Evolutionary conservation across 352 stramenopile species (phyloP).

Genomic region (Globisporangium paddicum): DNA sequence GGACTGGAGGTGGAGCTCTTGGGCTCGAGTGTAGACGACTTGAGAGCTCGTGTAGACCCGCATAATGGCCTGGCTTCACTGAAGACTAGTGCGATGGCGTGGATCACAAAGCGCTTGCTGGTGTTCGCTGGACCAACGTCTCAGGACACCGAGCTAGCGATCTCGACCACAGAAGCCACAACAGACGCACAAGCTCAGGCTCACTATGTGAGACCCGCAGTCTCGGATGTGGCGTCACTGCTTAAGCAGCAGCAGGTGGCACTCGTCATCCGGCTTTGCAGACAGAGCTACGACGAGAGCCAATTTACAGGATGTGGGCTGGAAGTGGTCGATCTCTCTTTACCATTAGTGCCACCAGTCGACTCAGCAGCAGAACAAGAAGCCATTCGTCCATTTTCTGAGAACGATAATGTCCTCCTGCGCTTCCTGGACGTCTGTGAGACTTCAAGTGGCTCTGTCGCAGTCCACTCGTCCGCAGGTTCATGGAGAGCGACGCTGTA

Average conservation of each 20-base stretch:
- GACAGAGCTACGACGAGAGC: constrained; percentile 87
- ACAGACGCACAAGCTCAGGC: neutral
- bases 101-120: constrained; percentile 22
- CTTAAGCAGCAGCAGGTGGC: constrained; percentile 65
- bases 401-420: constrained; percentile 68
- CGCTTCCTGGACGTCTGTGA: constrained; percentile 91
- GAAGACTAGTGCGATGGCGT: neutral
- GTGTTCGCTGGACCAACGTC: constrained; percentile 9
- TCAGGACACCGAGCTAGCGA: neutral
- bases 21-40: neutral
- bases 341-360: constrained; percentile 12
- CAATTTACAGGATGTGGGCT: constrained; percentile 84
- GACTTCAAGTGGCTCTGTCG: constrained; percentile 40
- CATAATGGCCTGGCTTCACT: neutral
- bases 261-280: constrained; percentile 92
- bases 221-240: constrained; percentile 3
- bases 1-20: constrained; percentile 16
- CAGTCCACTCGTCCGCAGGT: constrained; percentile 52
- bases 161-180: neutral
- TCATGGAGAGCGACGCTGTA: constrained; percentile 92
- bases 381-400: constrained; percentile 52
- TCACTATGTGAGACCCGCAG: neutral
- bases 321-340: constrained; percentile 89
- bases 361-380: constrained; percentile 46
- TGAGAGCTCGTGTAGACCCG: neutral